A percentile compares a stretch with the other conserved stretches of the same genome.
Conservation (phyloP, 106 monocot genomes). For the Dendrobium nobile region DNA sequence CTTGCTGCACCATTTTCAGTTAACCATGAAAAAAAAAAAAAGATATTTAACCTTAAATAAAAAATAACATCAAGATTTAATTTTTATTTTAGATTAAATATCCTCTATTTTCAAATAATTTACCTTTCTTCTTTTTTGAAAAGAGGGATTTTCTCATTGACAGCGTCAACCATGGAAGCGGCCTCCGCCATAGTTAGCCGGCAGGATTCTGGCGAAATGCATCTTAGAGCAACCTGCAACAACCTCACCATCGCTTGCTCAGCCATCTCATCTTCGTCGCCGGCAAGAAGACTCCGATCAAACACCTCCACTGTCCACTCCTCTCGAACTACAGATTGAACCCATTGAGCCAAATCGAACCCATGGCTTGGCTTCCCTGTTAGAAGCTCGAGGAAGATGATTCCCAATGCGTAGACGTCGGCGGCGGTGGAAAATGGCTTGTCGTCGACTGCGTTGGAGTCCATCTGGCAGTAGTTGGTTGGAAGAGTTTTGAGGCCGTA, state of each 20-base stretch:
- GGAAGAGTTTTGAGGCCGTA: conserved; percentile 23
- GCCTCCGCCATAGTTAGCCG: conserved; percentile 23
- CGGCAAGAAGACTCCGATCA: conserved; percentile 17
- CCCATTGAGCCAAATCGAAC: conserved; percentile 34
- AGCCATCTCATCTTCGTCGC: conserved; percentile 16
- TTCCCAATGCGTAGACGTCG: conserved; percentile 24
- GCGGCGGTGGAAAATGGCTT: neutral
- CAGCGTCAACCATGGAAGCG: conserved; percentile 7
- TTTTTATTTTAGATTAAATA: too few species aligned
- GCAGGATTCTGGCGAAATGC: conserved; percentile 12
- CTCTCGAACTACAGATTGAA: conserved; percentile 35
- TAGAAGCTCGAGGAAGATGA: conserved; percentile 47
- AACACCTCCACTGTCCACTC: conserved; percentile 56
- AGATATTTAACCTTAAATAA: too few species aligned
- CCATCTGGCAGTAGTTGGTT: neutral
- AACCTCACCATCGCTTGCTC: conserved; percentile 31
- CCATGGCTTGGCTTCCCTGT: conserved; percentile 39
- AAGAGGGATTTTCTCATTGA: too few species aligned
- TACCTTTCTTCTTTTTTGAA: too few species aligned
- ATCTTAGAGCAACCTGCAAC: conserved; percentile 34
- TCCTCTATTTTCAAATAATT: too few species aligned
- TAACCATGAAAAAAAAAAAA: too few species aligned
- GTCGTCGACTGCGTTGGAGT: neutral
- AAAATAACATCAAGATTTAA: too few species aligned
- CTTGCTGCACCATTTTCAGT: too few species aligned